phyloP scores from a whole-genome alignment of 2,329 filamentous ascomycete species.

The Neonectria hederae region DNA sequence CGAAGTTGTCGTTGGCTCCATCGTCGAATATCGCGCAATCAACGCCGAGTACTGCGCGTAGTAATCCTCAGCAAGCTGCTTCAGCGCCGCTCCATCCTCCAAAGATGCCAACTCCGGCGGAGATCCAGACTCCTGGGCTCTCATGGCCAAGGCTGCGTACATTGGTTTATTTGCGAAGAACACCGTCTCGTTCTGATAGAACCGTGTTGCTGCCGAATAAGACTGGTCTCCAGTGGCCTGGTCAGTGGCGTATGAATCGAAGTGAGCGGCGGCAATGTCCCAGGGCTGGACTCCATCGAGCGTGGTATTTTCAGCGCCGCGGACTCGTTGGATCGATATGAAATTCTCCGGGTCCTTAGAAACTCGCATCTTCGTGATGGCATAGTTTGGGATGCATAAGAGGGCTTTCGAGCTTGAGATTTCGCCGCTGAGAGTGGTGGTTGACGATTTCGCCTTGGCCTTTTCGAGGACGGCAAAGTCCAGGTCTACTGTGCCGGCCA shows the following conservation, averaged over 20 bases:
- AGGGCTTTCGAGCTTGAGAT: slow-evolving; percentile 29
- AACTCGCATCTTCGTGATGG: slow-evolving; percentile 29
- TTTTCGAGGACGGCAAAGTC: slow-evolving; percentile 31
- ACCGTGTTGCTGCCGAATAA: slow-evolving; percentile 7
- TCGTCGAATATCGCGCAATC: slow-evolving; percentile 45
- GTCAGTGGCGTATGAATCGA: slow-evolving; percentile 30
- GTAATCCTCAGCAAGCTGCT: slow-evolving; percentile 43
- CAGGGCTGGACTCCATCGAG: slow-evolving; percentile 34
- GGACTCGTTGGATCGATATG: slow-evolving; percentile 16
- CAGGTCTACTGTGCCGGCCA: slow-evolving; percentile 30
- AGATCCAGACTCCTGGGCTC: slow-evolving; percentile 31
- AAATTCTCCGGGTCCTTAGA: slow-evolving; percentile 30
- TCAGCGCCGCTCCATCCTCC: slow-evolving; percentile 37
- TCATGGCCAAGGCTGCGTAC: slow-evolving; percentile 46
- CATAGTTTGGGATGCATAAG: slow-evolving; percentile 38
- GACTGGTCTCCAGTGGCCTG: slow-evolving; percentile 2
- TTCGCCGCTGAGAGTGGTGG: slow-evolving; percentile 19
- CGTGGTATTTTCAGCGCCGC: slow-evolving; percentile 26
- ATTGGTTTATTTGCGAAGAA: slow-evolving; percentile 47
- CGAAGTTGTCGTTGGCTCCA: slow-evolving; percentile 33
- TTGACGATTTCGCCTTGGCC: slow-evolving; percentile 22
- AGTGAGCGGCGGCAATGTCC: slow-evolving; percentile 33
- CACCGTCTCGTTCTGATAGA: slow-evolving; percentile 38
- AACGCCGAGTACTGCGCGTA: slow-evolving; percentile 49
- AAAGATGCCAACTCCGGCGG: slow-evolving; percentile 37